Base-by-base conservation (phyloP, 2,329 filamentous ascomycete species). In the Aspergillus sp. region DNA sequence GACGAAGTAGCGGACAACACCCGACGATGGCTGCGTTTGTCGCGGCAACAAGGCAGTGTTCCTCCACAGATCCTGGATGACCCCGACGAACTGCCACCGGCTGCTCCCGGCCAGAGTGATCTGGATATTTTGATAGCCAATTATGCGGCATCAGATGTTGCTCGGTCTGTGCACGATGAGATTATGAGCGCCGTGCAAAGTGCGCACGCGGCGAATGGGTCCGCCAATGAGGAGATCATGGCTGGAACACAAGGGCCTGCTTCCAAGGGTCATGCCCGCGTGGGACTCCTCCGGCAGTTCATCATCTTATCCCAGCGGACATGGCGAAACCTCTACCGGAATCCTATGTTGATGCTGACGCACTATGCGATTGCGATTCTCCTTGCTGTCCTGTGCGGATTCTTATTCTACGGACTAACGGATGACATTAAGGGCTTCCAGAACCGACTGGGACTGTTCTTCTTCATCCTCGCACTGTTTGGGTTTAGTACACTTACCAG, bases 391-490 rank as follows among this genome's bases (percentile, higher is more conserved):
- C 88, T 99, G 52, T 92, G 93, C 2, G 94, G 94, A 3, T 97
- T 89, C 72, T 81, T 99, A 11, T 99, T 97, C 77, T 99, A 97
- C 64, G 94, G 93, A 2, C 79, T 99, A 45, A 96, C 92, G 0
- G 91, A 96, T 65, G 92, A 99, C 65, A 95, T 99, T 61, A 88
- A 90, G 56, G 94, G 95, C 32, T 99, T 99, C 81, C 94, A 99
- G 72, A 99, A 99, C 71, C 85, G 94, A 17, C 85, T 99, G 4
- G 94, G 94, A 57, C 83, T 99, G 13, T 99, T 99, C 82, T 95
- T 99, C 78, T 99, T 99, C 77, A 81, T 99, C 32, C 82, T 99
- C 1, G 91, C 94, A 0, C 81, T 99, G 2, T 99, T 97, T 64
- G 94, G 94, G 9, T 99, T 99, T 78, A 96, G 90, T 72, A 96